phyloP scores from a whole-genome alignment of 768 basidiomycete species.

The Mycena sanguinolenta region DNA sequence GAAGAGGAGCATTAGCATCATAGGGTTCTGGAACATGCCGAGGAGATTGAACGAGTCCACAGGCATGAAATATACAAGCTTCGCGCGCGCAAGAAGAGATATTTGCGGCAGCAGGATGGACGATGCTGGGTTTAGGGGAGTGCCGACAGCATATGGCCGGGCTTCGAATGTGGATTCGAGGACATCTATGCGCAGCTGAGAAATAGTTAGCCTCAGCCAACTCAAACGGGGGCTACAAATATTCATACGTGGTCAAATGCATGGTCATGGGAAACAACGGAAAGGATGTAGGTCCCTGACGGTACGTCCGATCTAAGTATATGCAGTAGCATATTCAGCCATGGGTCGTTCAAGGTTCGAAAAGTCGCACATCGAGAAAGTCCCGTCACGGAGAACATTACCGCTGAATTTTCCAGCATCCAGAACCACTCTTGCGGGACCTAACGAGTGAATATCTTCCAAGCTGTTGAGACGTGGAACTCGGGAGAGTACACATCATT shows the following conservation, averaged over 20 bases:
- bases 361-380: conserved; percentile 73
- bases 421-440: conserved; percentile 69
- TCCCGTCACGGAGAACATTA: conserved; percentile 68
- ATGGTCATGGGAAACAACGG: conserved; percentile 75
- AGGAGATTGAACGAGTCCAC: conserved; percentile 80
- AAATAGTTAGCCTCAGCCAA: conserved; percentile 19
- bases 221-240: conserved; percentile 23
- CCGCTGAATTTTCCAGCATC: conserved; percentile 70
- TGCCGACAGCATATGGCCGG: conserved; percentile 75
- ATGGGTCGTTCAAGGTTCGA: background rate
- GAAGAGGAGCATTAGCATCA: conserved; percentile 84
- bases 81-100: conserved; percentile 64
- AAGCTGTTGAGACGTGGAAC: background rate
- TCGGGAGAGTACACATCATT: conserved; percentile 23
- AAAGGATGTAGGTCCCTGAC: conserved; percentile 78
- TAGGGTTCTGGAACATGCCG: conserved; percentile 85
- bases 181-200: conserved; percentile 79
- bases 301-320: conserved; percentile 71
- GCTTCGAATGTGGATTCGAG: conserved; percentile 61
- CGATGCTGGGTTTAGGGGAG: conserved; percentile 73
- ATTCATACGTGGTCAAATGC: conserved; percentile 74
- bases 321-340: conserved; percentile 18
- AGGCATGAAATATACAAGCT: conserved; percentile 75
- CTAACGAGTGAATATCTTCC: conserved; percentile 57
- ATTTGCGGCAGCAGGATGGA: conserved; percentile 69